phyloP scores from a whole-genome alignment of 257 asterid species.

The Prunella vulgaris region DNA sequence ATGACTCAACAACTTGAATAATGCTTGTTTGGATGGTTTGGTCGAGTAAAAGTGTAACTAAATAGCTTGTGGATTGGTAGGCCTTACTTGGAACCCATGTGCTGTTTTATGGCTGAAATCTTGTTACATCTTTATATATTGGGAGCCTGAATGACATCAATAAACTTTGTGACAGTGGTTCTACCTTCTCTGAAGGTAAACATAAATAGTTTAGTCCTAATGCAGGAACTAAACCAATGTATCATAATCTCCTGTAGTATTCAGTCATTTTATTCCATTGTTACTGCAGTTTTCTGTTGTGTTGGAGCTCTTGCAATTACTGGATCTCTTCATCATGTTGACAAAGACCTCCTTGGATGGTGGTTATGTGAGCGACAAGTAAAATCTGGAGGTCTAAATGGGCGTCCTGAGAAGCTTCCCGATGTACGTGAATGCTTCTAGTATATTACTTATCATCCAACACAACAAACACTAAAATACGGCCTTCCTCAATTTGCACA shows the following conservation, averaged over 20 bases:
- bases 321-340: conserved; percentile 81
- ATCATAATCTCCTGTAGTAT: neutral
- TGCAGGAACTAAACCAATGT: neutral
- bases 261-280: conserved; percentile 2
- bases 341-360: conserved; percentile 98
- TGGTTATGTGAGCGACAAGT: conserved; percentile 97
- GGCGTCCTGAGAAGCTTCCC: conserved; percentile 99
- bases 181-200: neutral
- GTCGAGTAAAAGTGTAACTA: neutral
- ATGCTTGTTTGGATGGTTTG: neutral
- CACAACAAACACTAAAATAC: neutral
- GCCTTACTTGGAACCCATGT: neutral
- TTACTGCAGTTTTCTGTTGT: conserved; percentile 79
- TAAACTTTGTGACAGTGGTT: neutral
- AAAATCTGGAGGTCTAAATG: conserved; percentile 89
- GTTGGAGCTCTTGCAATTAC: conserved; percentile 94
- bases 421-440: conserved; percentile 54
- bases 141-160: neutral
- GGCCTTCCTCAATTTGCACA: neutral
- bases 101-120: neutral
- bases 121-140: neutral
- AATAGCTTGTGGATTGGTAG: neutral
- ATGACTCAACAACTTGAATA: neutral
- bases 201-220: neutral
- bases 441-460: neutral